Evolutionary conservation across 2,329 filamentous ascomycete genomes (phyloP), one percentile per base, ranked within the genome.

Genomic region (Whalleya microplaca): DNA sequence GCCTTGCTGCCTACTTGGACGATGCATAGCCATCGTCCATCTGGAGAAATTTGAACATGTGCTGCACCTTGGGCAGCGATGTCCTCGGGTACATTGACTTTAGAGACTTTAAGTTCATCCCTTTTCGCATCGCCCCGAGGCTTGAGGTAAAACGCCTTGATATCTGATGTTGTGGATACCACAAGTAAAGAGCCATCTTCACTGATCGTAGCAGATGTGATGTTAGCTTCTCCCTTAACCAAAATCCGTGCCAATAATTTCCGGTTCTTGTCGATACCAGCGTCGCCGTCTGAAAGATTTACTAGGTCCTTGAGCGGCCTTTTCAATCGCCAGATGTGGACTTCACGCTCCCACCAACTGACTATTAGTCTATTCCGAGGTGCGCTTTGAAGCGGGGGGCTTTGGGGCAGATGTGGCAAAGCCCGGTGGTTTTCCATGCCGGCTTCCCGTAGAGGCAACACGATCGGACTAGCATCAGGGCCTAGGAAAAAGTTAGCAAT

Each of bases 291-390:
- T n/a, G 71, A 66, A 19, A 67, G 65, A 43, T 77, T 72, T 44
- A 80, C 71, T 21, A 85, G 72, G 41, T 81, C 76, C 27, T 73
- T 73, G 16, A 82, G 73, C 3, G 80, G 73, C 56, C 74, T 75
- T 46, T 70, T 76, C 16, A 86, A 68, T 41, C 78, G 84, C 92
- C 93, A 99, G 58, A 99, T 84, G 64, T 89, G 87, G 47, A 98
- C 80, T 71, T 96, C 90, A 53, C 89, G 84, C 63, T 94, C 91
- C 92, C 93, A 98, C 90, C 92, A 98, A 72, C 91, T 91, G 68
- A 95, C 84, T 21, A 99, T 77, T 20, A 97, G 78, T 47, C 95
- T 85, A 43, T 87, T 87, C 42, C 83, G 83, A 1, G 87, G 79
- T 2, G 93, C 90, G 63, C 91, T 93, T 37, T 84, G 78, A 7